phyloP scores from a whole-genome alignment of 1,284 basidiomycete species.

The Apiotrichum veenhuisii region DNA sequence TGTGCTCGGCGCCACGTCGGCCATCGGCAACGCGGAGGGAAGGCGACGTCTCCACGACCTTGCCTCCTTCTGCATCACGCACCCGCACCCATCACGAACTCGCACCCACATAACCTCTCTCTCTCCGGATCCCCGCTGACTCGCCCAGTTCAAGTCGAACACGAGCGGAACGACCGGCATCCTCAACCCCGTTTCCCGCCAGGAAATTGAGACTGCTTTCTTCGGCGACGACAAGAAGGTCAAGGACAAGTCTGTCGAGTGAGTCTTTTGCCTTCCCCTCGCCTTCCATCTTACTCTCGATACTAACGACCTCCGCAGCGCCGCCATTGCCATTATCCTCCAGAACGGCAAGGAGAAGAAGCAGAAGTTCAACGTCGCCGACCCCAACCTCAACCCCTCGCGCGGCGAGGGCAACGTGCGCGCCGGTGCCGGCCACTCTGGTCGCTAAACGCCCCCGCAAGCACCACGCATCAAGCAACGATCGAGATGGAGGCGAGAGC shows the following conservation, averaged over 20 bases:
- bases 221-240: constrained; percentile 42
- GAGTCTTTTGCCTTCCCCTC: constrained; percentile 26
- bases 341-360: constrained; percentile 36
- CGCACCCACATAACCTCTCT: not conserved
- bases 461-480: too few species aligned
- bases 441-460: constrained; percentile 4
- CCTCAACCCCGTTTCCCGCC: constrained; percentile 40
- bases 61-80: too few species aligned
- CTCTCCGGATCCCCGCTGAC: not conserved
- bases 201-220: constrained; percentile 45
- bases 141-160: constrained; percentile 34
- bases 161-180: constrained; percentile 43
- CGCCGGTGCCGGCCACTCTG: constrained; percentile 6
- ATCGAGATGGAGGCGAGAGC: not conserved
- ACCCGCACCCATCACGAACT: not conserved
- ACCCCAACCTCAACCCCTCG: constrained; percentile 39
- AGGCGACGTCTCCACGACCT: too few species aligned
- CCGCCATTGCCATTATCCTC: constrained; percentile 44
- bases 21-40: too few species aligned
- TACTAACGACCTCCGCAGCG: constrained; percentile 24
- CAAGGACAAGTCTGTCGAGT: constrained; percentile 47
- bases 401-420: constrained; percentile 35
- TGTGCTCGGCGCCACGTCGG: too few species aligned
- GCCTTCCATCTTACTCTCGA: not conserved
- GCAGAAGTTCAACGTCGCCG: constrained; percentile 27